Evolutionary conservation across 2,329 filamentous ascomycete genomes (phyloP).

Genomic region (Alternaria viburni): DNA sequence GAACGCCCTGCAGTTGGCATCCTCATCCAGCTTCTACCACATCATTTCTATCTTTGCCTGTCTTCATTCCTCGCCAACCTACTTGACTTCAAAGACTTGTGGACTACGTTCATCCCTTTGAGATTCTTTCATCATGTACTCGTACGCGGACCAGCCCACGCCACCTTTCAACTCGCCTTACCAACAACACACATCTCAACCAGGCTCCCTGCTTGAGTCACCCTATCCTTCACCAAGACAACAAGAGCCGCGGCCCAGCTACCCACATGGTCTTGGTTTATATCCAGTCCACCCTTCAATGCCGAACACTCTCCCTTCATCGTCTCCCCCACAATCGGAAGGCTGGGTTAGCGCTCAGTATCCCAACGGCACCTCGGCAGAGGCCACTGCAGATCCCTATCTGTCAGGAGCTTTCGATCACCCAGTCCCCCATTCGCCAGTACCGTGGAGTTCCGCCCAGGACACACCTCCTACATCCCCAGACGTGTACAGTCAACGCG

Average conservation of each 20-base stretch:
- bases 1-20: slow-evolving; percentile 32
- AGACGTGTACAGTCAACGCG: slow-evolving; percentile 35
- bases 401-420: slow-evolving; percentile 43
- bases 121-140: slow-evolving; percentile 21
- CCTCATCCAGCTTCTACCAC: slow-evolving; percentile 18
- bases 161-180: slow-evolving; percentile 47
- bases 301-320: slow-evolving; percentile 38
- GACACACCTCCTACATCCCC: slow-evolving; percentile 44
- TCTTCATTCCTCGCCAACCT: slow-evolving; percentile 7
- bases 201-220: slow-evolving; percentile 35
- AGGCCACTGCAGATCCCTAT: slow-evolving; percentile 41
- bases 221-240: slow-evolving; percentile 46
- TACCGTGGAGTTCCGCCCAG: slow-evolving; percentile 38
- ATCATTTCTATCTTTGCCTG: slow-evolving; percentile 8
- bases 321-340: slow-evolving; percentile 46
- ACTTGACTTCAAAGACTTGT: slow-evolving; percentile 7
- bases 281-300: slow-evolving; percentile 40
- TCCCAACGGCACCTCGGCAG: slow-evolving; percentile 32
- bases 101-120: slow-evolving; percentile 10
- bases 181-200: slow-evolving; percentile 38
- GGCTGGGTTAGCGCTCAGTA: slow-evolving; percentile 36
- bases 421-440: slow-evolving; percentile 38
- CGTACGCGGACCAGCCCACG: slow-evolving; percentile 40
- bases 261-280: slow-evolving; percentile 42
- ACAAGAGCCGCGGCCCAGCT: slow-evolving; percentile 37